A percentile compares a stretch with the other conserved stretches of the same genome.
phyloP scores from a whole-genome alignment of 768 basidiomycete genomes.

The Boletus fagicola region DNA sequence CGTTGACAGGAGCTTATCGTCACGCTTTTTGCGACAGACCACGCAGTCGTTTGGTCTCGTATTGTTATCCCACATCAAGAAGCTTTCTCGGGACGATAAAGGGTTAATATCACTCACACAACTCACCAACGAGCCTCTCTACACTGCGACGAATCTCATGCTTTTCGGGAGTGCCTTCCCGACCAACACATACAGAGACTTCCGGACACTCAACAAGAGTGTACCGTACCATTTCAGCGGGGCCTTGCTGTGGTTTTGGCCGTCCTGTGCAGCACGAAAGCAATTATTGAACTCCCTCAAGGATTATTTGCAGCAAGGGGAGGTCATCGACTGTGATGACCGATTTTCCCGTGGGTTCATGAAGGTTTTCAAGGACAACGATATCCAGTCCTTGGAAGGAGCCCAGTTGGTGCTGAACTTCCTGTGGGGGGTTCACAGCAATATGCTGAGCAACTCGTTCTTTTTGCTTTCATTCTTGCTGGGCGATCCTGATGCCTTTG shows the following conservation, averaged over 20 bases:
- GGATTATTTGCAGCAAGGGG: slow-evolving; percentile 14
- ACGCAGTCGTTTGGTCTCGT: slow-evolving; percentile 11
- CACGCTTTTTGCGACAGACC: slow-evolving; percentile 10
- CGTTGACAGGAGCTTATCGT: slow-evolving; percentile 19
- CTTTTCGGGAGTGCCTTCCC: slow-evolving; percentile 24
- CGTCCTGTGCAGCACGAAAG: slow-evolving; percentile 15
- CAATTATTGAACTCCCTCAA: slow-evolving; percentile 10
- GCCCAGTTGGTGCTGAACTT: slow-evolving; percentile 22
- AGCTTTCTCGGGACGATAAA: background rate
- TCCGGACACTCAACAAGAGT: slow-evolving; percentile 16
- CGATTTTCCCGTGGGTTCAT: slow-evolving; percentile 14
- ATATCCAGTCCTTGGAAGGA: slow-evolving; percentile 15
- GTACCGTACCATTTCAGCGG: slow-evolving; percentile 18
- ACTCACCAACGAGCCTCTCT: slow-evolving; percentile 21
- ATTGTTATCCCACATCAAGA: slow-evolving; percentile 14
- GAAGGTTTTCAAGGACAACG: slow-evolving; percentile 17
- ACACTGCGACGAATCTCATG: slow-evolving; percentile 15
- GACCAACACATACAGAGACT: slow-evolving; percentile 20
- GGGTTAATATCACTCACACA: slow-evolving; percentile 14
- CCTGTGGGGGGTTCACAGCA: slow-evolving; percentile 24
- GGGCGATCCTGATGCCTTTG: slow-evolving; percentile 42
- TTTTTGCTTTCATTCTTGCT: slow-evolving; percentile 34
- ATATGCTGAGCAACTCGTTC: slow-evolving; percentile 19
- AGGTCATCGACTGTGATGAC: slow-evolving; percentile 2
- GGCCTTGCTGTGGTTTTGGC: slow-evolving; percentile 12